These are phyloP conservation scores for Aphelidium insulamus DNA, from an alignment of 371 early-diverging fungal genomes.

Conservation along the genomic window DNA sequence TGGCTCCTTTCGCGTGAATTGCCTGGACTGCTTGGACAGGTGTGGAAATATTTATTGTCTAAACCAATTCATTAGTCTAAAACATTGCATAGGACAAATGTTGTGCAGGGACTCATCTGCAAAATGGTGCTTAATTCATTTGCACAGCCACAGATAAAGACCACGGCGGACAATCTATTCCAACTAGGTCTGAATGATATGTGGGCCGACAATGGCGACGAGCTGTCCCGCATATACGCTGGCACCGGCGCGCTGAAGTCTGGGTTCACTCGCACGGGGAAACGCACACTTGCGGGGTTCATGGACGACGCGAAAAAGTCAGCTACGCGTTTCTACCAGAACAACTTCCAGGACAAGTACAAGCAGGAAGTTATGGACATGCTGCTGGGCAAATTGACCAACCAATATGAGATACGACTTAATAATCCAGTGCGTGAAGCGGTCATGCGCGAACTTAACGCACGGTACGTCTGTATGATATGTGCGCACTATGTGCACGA, in stretches of 20 bases:
- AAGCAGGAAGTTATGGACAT: constrained; percentile 78
- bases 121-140: constrained; percentile 4
- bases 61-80: no score
- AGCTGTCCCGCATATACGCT: constrained; percentile 79
- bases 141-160: no score
- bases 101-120: constrained; percentile 19
- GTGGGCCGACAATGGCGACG: constrained; percentile 95
- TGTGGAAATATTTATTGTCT: no score
- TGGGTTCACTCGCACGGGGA: constrained; percentile 71
- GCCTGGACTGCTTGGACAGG: constrained; percentile 93
- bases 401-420: constrained; percentile 24
- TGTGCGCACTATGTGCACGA: constrained; percentile 2
- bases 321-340: constrained; percentile 71
- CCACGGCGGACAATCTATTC: no score
- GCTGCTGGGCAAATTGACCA: constrained; percentile 39
- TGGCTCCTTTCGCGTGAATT: constrained; percentile 81
- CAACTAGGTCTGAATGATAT: no score
- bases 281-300: constrained; percentile 50
- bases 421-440: constrained; percentile 36
- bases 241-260: constrained; percentile 95
- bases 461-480: constrained; percentile 12
- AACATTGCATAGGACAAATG: constrained; percentile 28
- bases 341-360: constrained; percentile 73
- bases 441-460: constrained; percentile 22
- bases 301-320: constrained; percentile 80